Evolutionary conservation across 139 green algal genomes (phyloP), one percentile per base, ranked within the genome.

Genomic region (Pedinophyceae sp.): DNA sequence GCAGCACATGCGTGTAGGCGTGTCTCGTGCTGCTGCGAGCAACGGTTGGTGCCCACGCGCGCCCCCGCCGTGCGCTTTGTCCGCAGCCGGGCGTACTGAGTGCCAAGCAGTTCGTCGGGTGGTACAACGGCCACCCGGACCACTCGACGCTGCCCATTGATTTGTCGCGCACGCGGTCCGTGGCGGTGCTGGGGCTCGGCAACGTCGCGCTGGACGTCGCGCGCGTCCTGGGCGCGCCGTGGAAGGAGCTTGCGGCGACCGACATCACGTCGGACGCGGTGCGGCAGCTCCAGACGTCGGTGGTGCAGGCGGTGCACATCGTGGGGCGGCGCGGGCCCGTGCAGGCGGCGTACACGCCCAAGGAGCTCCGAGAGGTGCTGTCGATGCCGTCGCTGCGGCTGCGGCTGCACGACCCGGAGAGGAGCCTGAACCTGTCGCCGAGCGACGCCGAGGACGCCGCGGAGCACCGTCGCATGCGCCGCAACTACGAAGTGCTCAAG

Each of bases 121-220:
- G 91, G 91, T 97, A 94, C 81, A 98, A 97, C 62, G 90, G 83
- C 3, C 87, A 98, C 65, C 87, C 90, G 2, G 74, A 87, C n/a
- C 66, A 62, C 26, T 22, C 28, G 1, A 23, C 69, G 18, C 59
- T 90, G 54, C 66, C 69, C 1, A n/a, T 92, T 0, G 68, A 88
- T 66, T 67, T 93, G 30, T 58, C 50, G 71, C 77, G n/a, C 27
- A 39, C 5, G 52, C 26, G 26, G 19, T 58, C 22, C 6, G 78
- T 88, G 28, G 76, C 69, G 10, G 71, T 93, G 1, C 62, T 74
- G 2, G 82, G 81, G 13, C 59, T 86, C 24, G 84, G 89, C 49
- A 97, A 97, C 59, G 89, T 97, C 4, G 87, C 89, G 2, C 58
- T 97, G 55, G 89, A 97, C 70, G 92, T 83, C 46, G 87, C 89